Evolutionary conservation across 495 filamentous ascomycete genomes (phyloP).

Genomic region (Pseudevernia furfuracea): DNA sequence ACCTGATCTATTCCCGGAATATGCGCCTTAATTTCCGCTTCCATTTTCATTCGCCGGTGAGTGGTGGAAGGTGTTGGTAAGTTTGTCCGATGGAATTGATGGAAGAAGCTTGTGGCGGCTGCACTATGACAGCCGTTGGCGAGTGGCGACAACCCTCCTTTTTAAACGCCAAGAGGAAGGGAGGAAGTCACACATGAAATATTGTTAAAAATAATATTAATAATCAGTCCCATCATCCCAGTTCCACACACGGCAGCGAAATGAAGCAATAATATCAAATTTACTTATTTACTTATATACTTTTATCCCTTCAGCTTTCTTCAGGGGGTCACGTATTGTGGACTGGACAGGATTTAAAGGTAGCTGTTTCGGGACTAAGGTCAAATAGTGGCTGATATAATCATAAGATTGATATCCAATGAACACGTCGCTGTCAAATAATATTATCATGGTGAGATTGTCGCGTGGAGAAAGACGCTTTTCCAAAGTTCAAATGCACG

Average conservation of each 20-base stretch:
- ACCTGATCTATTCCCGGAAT: slow-evolving; percentile 86
- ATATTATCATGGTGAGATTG: background rate
- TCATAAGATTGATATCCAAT: slow-evolving; percentile 8
- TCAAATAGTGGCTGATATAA: too few species aligned
- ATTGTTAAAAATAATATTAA: too few species aligned
- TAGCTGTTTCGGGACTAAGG: too few species aligned
- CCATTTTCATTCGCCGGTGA: slow-evolving; percentile 48
- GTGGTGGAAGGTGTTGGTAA: background rate
- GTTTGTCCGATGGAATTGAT: too few species aligned
- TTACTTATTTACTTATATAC: too few species aligned
- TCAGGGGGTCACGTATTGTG: too few species aligned
- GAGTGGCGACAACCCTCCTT: too few species aligned
- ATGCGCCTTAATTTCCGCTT: slow-evolving; percentile 78
- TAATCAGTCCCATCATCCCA: too few species aligned
- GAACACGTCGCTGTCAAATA: background rate
- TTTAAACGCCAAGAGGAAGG: too few species aligned
- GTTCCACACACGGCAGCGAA: background rate
- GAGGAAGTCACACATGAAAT: too few species aligned
- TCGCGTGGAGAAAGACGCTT: slow-evolving; percentile 1
- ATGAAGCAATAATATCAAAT: slow-evolving; percentile 3
- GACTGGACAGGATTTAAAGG: background rate
- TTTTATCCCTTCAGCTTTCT: too few species aligned
- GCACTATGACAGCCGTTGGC: slow-evolving; percentile 1
- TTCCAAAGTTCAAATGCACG: background rate
- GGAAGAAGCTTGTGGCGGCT: background rate